Conservation (phyloP, 2,329 filamentous ascomycete genomes). For the Cladophialophora psammophila region DNA sequence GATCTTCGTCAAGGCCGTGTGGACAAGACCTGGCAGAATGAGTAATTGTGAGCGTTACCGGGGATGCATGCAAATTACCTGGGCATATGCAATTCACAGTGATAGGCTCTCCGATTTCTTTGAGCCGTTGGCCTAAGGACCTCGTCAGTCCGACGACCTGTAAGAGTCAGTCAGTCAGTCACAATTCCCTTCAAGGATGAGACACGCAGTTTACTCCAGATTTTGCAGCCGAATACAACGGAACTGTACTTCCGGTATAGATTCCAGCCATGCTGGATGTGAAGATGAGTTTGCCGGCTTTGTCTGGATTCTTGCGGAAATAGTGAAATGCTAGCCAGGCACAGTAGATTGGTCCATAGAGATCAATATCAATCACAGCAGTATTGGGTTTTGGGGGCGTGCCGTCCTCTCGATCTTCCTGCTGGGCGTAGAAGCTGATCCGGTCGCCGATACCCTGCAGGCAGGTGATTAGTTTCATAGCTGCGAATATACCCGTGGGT, state of each 20-base stretch:
- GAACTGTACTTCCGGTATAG: neutral
- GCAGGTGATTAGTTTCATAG: neutral
- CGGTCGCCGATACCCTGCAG: conserved; percentile 6
- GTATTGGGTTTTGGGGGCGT: conserved; percentile 3
- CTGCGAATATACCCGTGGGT: neutral
- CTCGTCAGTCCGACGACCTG: conserved; percentile 8
- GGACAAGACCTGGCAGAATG: neutral
- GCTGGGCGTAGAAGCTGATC: conserved; percentile 6
- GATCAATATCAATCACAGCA: conserved; percentile 1
- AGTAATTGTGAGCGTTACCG: neutral
- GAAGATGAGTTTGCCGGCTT: conserved; percentile 6
- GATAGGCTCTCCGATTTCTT: conserved; percentile 1
- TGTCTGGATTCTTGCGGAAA: conserved; percentile 11
- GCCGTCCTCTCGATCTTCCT: conserved; percentile 5
- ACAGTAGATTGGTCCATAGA: conserved; percentile 5
- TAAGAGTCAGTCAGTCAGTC: neutral
- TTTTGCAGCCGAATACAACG: conserved; percentile 7
- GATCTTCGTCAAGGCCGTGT: conserved; percentile 1
- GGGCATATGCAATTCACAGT: conserved; percentile 11
- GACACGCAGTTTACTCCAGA: neutral
- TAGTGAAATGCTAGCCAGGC: conserved; percentile 7
- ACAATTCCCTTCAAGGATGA: neutral
- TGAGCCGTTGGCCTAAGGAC: neutral
- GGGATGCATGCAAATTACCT: neutral
- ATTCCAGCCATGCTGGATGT: conserved; percentile 11